Base-by-base conservation (phyloP, 1,284 basidiomycete genomes). In the Ustilago sp. region DNA sequence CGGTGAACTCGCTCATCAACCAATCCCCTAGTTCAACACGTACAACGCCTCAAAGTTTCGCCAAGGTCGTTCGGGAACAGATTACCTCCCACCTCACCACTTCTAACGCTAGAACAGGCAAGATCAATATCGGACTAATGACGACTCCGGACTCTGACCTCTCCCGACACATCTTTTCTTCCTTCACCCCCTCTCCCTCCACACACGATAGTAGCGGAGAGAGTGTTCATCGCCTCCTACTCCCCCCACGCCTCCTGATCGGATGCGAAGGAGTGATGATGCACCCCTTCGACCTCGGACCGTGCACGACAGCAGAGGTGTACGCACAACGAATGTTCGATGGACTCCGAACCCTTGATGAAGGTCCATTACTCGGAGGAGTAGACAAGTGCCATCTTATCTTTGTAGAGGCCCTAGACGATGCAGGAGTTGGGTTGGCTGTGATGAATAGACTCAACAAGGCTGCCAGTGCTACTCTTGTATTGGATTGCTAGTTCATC, bases 371-470 rank as follows among this genome's bases (percentile, higher is more conserved):
- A 35, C 65, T 17, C 31, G 55, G 32, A 19, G 48, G 19, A 45
- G 65, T 58, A 12, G 47, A 58, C 15, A 68, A 32, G 65, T 94
- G 94, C 7, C 91, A 95, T 80, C 82, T 91, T 35, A 98, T 99
- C 78, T 86, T 98, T 15, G 90, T 97, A 58, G 95, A 99, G 87
- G 94, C 92, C 67, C 89, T 98, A 19, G 87, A 88, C 39, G 94
- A 98, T 85, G 89, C 90, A 23, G 90, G 91, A 34, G 92, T 98
- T 77, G 97, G 96, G 0, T 87, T 98, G 53, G 97, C 97, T 1
- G 91, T 99, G 32, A 98, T 98, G 95, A 98, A 99, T 85, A 89
- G 96, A n/a, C 90, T 95, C n/a, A 90, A 90, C 70, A 99, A 99
- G 86, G 96, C 97, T 1, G 94, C 95, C 15, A 77, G 79, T 52